Evolutionary conservation across 371 early-diverging fungal species (phyloP).

Genomic region (Rhizopus microsporus): DNA sequence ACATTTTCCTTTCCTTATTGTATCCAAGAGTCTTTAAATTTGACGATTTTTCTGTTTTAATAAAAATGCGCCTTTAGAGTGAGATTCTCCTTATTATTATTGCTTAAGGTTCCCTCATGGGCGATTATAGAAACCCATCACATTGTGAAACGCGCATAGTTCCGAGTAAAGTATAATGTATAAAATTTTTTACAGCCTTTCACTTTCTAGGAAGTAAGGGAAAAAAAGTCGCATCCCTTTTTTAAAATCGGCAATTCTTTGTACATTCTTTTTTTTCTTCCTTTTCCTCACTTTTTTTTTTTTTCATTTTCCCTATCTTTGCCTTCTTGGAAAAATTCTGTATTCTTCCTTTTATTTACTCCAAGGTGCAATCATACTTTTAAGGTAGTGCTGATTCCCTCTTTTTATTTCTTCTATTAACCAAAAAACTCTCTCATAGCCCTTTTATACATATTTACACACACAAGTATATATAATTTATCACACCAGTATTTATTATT

Average conservation of each 20-base stretch:
- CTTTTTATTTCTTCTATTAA: too few relatives aligned
- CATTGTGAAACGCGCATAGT: conserved; percentile 20
- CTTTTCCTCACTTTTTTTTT: conserved; percentile 12
- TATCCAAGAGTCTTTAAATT: too few relatives aligned
- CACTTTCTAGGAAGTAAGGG: conserved; percentile 1
- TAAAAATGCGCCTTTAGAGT: too few relatives aligned
- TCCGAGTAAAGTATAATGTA: conserved; percentile 1
- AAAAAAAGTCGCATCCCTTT: conserved; percentile 14
- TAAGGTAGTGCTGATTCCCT: neutral
- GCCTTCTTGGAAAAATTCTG: conserved; percentile 1
- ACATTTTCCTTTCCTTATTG: too few relatives aligned
- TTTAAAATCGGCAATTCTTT: conserved; percentile 12
- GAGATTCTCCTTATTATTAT: too few relatives aligned
- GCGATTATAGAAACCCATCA: conserved; percentile 5
- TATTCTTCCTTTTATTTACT: conserved; percentile 1
- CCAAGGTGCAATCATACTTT: neutral
- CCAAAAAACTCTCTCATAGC: too few relatives aligned
- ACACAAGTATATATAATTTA: too few relatives aligned
- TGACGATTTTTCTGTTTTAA: too few relatives aligned
- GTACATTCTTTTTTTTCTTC: conserved; percentile 2
- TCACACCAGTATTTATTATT: too few relatives aligned
- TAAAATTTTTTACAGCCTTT: conserved; percentile 7
- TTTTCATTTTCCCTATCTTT: conserved; percentile 7
- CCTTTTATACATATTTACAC: too few relatives aligned
- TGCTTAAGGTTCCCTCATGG: neutral